These are phyloP conservation scores for Collybia sordida DNA, from an alignment of 768 basidiomycete genomes.

Conservation along the genomic window DNA sequence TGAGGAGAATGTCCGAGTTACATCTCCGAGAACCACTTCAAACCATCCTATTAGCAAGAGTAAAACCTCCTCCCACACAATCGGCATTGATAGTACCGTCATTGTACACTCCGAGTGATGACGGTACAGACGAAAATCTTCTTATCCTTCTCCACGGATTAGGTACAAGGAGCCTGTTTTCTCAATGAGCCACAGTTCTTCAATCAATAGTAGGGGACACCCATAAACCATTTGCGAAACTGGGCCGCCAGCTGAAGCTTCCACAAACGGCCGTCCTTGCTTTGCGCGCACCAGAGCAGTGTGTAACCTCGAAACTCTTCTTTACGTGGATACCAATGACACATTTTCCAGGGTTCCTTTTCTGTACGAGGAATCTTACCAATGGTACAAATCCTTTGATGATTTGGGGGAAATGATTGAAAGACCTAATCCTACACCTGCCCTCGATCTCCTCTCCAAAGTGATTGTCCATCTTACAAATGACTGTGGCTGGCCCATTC, in stretches of 20 bases:
- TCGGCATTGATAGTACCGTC: conserved; percentile 54
- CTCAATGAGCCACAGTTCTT: background rate
- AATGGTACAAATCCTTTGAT: conserved; percentile 88
- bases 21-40: conserved; percentile 31
- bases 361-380: conserved; percentile 75
- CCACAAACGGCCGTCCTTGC: conserved; percentile 89
- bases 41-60: conserved; percentile 21
- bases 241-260: conserved; percentile 74
- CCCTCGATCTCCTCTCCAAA: conserved; percentile 53
- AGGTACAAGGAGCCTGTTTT: conserved; percentile 43
- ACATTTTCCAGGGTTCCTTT: conserved; percentile 61
- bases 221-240: conserved; percentile 69
- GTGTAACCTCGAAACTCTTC: conserved; percentile 18
- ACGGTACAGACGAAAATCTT: conserved; percentile 86
- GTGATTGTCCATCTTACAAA: conserved; percentile 56
- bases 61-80: conserved; percentile 50
- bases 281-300: conserved; percentile 78
- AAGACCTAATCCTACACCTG: conserved; percentile 71
- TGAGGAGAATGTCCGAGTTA: conserved; percentile 20
- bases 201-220: conserved; percentile 64
- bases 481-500: conserved; percentile 57
- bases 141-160: conserved; percentile 84
- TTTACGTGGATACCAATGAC: too few species aligned
- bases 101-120: conserved; percentile 69
- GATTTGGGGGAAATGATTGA: conserved; percentile 69